A percentile compares a stretch with the other conserved stretches of the same genome.
These are phyloP conservation scores for Lyophyllum semitale DNA, from an alignment of 768 basidiomycete species.

Conservation along the genomic window DNA sequence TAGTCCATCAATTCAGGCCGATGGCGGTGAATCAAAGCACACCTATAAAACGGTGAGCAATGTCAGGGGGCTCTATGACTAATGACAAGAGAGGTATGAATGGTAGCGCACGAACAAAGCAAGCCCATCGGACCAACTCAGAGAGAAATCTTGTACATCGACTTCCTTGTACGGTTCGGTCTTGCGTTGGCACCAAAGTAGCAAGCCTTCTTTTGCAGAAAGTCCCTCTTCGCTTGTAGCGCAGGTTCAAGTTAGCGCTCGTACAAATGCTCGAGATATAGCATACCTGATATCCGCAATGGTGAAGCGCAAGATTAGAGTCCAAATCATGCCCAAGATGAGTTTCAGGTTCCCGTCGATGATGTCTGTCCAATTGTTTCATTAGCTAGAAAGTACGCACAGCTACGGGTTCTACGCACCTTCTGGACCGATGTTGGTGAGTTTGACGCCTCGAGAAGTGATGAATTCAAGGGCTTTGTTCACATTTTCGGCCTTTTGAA, in stretches of 20 bases:
- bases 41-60: constrained; percentile 49
- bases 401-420: constrained; percentile 44
- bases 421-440: constrained; percentile 98
- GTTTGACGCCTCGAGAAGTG: constrained; percentile 87
- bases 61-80: constrained; percentile 6
- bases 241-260: constrained; percentile 13
- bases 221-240: constrained; percentile 87
- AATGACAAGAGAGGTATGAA: constrained; percentile 7
- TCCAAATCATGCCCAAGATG: constrained; percentile 99
- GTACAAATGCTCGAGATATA: neutral
- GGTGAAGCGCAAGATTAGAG: constrained; percentile 93
- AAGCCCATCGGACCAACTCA: constrained; percentile 93
- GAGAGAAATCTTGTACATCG: constrained; percentile 89
- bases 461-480: constrained; percentile 97
- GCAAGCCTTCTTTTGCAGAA: constrained; percentile 95
- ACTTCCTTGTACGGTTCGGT: constrained; percentile 91
- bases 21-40: constrained; percentile 96
- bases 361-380: constrained; percentile 66
- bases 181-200: constrained; percentile 98
- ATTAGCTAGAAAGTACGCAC: neutral
- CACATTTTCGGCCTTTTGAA: constrained; percentile 98
- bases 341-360: constrained; percentile 99
- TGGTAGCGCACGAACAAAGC: constrained; percentile 69
- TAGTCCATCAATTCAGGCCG: constrained; percentile 95
- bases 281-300: constrained; percentile 96